phyloP scores from a whole-genome alignment of 2,329 filamentous ascomycete species.

The Claviceps sp. region DNA sequence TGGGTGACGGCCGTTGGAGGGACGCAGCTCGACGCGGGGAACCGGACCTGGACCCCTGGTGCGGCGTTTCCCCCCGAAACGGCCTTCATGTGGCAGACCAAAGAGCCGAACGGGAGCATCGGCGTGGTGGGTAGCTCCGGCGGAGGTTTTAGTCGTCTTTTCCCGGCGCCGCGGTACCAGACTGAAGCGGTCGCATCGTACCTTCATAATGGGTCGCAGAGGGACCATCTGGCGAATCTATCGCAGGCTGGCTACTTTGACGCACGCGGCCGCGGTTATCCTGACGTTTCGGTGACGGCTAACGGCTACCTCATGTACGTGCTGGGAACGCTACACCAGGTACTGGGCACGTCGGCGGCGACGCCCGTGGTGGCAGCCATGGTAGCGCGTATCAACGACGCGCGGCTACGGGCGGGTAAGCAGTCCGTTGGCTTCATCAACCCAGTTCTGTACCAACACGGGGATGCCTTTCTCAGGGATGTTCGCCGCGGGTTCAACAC shows the following conservation, averaged over 20 bases:
- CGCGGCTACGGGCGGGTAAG: conserved; percentile 38
- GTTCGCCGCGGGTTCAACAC: conserved; percentile 3
- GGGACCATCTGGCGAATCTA: conserved; percentile 9
- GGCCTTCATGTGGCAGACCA: conserved; percentile 10
- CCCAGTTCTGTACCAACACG: conserved; percentile 40
- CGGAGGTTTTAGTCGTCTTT: conserved; percentile 37
- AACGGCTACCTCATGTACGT: conserved; percentile 19
- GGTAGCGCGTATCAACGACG: conserved; percentile 50
- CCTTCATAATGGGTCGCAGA: conserved; percentile 22
- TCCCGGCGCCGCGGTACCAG: conserved; percentile 29
- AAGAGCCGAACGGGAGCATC: conserved; percentile 19
- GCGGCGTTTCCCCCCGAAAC: not conserved
- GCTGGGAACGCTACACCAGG: conserved; percentile 11
- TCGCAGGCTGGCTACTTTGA: conserved; percentile 26
- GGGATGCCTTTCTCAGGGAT: conserved; percentile 19
- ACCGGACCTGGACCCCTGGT: conserved; percentile 7
- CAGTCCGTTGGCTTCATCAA: conserved; percentile 45
- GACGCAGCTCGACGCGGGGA: conserved; percentile 21
- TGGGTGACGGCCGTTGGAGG: conserved; percentile 51
- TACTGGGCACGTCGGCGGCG: conserved; percentile 35
- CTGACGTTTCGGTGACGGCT: conserved; percentile 46
- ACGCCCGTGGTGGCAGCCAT: conserved; percentile 49
- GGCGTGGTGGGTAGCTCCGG: conserved; percentile 39
- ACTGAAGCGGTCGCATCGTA: conserved; percentile 32
- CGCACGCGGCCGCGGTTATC: conserved; percentile 40